Conservation (phyloP, 2,329 filamentous ascomycete species). For the Pseudohalonectria lignicola region DNA sequence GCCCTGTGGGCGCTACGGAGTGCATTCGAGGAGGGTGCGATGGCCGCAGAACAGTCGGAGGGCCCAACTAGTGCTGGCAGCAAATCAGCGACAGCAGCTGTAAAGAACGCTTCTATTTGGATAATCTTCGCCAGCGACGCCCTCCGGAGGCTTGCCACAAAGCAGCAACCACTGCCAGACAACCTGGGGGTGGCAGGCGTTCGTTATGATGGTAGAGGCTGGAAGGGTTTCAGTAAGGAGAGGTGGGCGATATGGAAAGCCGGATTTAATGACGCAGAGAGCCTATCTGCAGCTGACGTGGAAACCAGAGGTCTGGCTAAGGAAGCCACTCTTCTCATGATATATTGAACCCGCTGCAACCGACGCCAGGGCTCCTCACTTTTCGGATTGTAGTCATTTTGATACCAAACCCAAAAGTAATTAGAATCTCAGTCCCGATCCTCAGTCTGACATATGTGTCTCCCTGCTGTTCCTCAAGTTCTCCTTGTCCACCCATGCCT, state of each 20-base stretch:
- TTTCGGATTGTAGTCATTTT: no score
- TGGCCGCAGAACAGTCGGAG: constrained; percentile 1
- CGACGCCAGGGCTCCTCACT: neutral
- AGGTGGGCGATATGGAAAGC: constrained; percentile 14
- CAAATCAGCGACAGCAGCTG: constrained; percentile 5
- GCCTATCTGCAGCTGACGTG: neutral
- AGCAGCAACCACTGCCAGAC: constrained; percentile 5
- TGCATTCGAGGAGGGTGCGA: constrained; percentile 12
- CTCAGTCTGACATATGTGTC: no score
- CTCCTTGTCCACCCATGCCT: no score
- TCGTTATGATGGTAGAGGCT: constrained; percentile 10
- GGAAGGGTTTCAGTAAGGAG: constrained; percentile 16
- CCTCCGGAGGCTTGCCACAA: constrained; percentile 8
- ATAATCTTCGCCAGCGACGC: constrained; percentile 8
- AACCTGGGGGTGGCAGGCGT: constrained; percentile 9
- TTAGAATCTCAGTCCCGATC: no score
- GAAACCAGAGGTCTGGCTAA: constrained; percentile 1
- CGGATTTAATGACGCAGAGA: constrained; percentile 7
- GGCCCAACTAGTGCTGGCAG: no score
- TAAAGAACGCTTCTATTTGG: constrained; percentile 13
- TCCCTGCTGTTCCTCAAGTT: no score
- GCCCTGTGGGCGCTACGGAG: constrained; percentile 16
- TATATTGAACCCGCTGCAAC: neutral
- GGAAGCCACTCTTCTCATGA: neutral
- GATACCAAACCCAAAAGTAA: no score